A percentile compares a stretch with the other conserved stretches of the same genome.
phyloP scores from a whole-genome alignment of 139 green algal species.

The Eudorina sp. region DNA sequence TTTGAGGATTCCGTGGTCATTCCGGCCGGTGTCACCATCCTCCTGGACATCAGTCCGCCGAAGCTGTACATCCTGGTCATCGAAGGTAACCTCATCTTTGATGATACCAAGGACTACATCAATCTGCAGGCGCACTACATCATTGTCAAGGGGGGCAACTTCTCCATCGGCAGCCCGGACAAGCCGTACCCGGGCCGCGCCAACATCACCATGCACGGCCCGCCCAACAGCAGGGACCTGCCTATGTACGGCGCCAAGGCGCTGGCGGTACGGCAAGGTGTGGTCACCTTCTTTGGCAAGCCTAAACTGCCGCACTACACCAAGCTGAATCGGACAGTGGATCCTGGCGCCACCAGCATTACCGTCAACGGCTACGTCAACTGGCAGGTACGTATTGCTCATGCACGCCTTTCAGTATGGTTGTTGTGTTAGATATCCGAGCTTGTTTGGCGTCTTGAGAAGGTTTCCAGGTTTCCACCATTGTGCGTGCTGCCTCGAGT shows the following conservation, averaged over 20 bases:
- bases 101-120: slow-evolving; percentile 51
- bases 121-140: slow-evolving; percentile 71
- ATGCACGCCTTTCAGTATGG: too few relatives aligned
- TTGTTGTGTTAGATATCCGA: too few relatives aligned
- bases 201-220: slow-evolving; percentile 77
- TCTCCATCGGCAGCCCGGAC: slow-evolving; percentile 63
- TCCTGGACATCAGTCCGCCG: slow-evolving; percentile 76
- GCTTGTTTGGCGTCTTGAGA: too few relatives aligned
- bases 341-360: slow-evolving; percentile 58
- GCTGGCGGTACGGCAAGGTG: slow-evolving; percentile 71
- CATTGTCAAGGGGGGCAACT: slow-evolving; percentile 68
- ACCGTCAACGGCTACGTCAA: slow-evolving; percentile 59
- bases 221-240: slow-evolving; percentile 64
- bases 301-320: slow-evolving; percentile 77
- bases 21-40: slow-evolving; percentile 58
- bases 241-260: slow-evolving; percentile 79
- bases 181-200: slow-evolving; percentile 61
- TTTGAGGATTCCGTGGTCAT: slow-evolving; percentile 66
- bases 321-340: slow-evolving; percentile 53
- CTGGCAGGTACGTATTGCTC: slow-evolving; percentile 47
- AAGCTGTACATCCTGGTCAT: slow-evolving; percentile 65
- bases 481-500: too few relatives aligned
- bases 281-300: slow-evolving; percentile 67
- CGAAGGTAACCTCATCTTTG: slow-evolving; percentile 74
- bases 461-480: too few relatives aligned